A percentile compares a stretch with the other conserved stretches of the same genome.
Evolutionary conservation across 352 stramenopile genomes (phyloP).

Genomic region (Pythium sukuiense): DNA sequence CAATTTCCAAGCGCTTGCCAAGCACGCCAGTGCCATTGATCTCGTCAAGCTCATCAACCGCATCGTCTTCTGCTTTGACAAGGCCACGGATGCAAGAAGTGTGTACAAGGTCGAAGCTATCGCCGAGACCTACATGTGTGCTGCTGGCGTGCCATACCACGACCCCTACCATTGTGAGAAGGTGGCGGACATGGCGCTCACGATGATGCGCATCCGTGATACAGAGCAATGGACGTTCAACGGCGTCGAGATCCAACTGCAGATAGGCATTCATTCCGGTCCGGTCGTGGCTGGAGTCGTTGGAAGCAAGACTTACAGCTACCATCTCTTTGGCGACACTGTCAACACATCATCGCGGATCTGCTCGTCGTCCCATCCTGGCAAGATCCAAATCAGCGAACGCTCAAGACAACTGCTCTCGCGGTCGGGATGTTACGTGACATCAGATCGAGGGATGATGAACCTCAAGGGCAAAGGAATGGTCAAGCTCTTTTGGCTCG

Average conservation of each 20-base stretch:
- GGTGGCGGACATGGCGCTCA: constrained; percentile 75
- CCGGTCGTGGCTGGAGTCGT: constrained; percentile 82
- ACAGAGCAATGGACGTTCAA: constrained; percentile 73
- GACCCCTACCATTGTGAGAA: constrained; percentile 74
- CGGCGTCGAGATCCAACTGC: constrained; percentile 70
- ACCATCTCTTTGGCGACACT: constrained; percentile 84
- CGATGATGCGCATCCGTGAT: constrained; percentile 71
- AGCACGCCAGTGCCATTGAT: constrained; percentile 64
- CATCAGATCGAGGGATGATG: constrained; percentile 62
- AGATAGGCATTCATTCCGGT: constrained; percentile 84
- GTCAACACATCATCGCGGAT: constrained; percentile 83
- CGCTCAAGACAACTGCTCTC: constrained; percentile 48
- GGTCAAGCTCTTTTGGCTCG: constrained; percentile 67
- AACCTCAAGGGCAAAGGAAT: constrained; percentile 76
- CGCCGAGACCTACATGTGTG: constrained; percentile 85
- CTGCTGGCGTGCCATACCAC: constrained; percentile 53
- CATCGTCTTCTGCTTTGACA: constrained; percentile 87
- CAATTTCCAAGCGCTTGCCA: constrained; percentile 75
- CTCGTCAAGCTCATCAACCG: constrained; percentile 86
- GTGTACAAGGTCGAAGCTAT: constrained; percentile 91
- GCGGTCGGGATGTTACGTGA: constrained; percentile 48
- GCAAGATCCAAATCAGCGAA: constrained; percentile 72
- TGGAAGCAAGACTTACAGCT: constrained; percentile 78
- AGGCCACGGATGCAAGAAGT: constrained; percentile 58
- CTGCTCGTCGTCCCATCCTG: constrained; percentile 65